A percentile compares a stretch with the other conserved stretches of the same genome.
Conservation (phyloP, 768 basidiomycete genomes). For the Cubamyces sp. region DNA sequence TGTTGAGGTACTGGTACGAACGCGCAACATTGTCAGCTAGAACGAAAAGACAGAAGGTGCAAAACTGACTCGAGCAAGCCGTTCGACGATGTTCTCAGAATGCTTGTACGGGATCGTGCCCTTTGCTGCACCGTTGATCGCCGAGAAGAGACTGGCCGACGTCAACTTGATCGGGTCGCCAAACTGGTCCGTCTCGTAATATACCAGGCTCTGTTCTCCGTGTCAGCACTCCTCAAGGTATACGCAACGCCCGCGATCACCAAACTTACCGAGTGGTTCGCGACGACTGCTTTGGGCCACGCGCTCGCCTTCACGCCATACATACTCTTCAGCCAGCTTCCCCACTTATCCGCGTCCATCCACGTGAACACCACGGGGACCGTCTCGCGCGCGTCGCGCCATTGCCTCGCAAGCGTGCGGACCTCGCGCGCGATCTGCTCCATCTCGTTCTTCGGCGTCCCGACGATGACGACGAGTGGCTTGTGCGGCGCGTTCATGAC, state of each 20-base stretch:
- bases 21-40: not conserved
- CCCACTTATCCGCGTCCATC: slow-evolving; percentile 89
- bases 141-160: slow-evolving; percentile 59
- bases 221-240: not conserved
- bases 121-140: slow-evolving; percentile 66
- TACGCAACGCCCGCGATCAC: slow-evolving; percentile 27
- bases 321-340: slow-evolving; percentile 89
- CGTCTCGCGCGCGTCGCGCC: slow-evolving; percentile 37
- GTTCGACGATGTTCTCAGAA: slow-evolving; percentile 74
- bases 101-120: slow-evolving; percentile 56
- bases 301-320: slow-evolving; percentile 61
- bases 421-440: slow-evolving; percentile 48
- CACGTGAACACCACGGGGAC: slow-evolving; percentile 81
- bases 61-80: slow-evolving; percentile 60
- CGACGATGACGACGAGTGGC: slow-evolving; percentile 80
- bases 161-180: slow-evolving; percentile 62
- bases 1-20: slow-evolving; percentile 36
- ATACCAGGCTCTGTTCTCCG: slow-evolving; percentile 60
- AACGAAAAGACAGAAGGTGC: not conserved
- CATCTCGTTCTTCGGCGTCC: slow-evolving; percentile 41
- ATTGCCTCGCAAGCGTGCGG: slow-evolving; percentile 59
- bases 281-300: slow-evolving; percentile 60
- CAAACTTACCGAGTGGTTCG: slow-evolving; percentile 75
- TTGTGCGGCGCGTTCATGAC: slow-evolving; percentile 82
- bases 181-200: slow-evolving; percentile 70